Percentiles rank a stretch among this genome's conserved stretches.
phyloP scores from a whole-genome alignment of 164 flowering plant species.

The Paratinospora sagittata region DNA sequence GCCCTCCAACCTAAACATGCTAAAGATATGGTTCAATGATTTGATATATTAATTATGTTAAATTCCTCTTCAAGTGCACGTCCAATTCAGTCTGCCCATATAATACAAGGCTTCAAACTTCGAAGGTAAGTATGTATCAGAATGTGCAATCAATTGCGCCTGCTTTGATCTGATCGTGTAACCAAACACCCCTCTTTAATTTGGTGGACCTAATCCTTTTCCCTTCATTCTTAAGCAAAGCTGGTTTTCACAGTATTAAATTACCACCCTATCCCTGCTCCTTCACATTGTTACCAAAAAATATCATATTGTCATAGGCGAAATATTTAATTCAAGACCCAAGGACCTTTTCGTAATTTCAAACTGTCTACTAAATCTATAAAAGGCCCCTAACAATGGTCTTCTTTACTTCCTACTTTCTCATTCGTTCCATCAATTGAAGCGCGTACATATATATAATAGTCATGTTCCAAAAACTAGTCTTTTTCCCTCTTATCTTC shows the following conservation, averaged over 20 bases:
- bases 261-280: neutral
- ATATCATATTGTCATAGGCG: no score
- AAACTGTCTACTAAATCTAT: constrained; percentile 1
- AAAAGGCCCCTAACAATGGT: neutral
- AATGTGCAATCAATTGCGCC: neutral
- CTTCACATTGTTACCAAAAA: neutral
- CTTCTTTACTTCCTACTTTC: no score
- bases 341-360: constrained; percentile 4
- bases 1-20: no score
- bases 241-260: neutral
- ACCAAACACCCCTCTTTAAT: neutral
- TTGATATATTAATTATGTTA: no score
- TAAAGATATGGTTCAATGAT: no score
- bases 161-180: no score
- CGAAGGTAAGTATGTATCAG: neutral
- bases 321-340: neutral
- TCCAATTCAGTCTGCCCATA: no score
- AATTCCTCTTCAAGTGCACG: no score
- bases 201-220: constrained; percentile 17
- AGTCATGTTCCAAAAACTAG: constrained; percentile 7
- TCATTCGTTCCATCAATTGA: neutral
- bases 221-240: constrained; percentile 9
- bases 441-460: no score
- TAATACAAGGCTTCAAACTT: no score
- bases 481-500: constrained; percentile 8